Base-by-base conservation (phyloP, 257 asterid genomes). In the Jacaranda mimosifolia region DNA sequence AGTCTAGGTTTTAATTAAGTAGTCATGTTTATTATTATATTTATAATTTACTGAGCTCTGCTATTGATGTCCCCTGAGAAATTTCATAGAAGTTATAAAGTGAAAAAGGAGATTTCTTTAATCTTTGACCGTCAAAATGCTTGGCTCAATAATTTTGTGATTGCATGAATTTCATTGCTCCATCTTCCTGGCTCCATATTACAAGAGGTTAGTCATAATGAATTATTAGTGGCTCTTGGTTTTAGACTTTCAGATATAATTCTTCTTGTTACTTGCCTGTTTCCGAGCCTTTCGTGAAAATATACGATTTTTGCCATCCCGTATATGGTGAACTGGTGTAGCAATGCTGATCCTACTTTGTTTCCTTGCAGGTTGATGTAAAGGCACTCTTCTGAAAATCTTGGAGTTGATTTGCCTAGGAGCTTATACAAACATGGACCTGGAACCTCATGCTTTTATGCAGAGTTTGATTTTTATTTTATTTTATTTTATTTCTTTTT, bases 341-440 rank as follows among this genome's bases (percentile, higher is more conserved):
- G 35, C 6, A 26, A 60, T 53, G 72, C 77, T 81, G 42, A 76
- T 43, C 69, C 40, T 59, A 26, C n/a, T 77, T 65, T 76, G 38
- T 64, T 77, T 46, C 77, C 63, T 12, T 79, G 82, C 87, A 83
- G 87, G 80, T 76, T 74, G 17, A 26, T 74, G 36, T 70, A 55
- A 58, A 21, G 55, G 48, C 32, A 26, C 36, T 69, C 60, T 45
- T 73, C 45, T 39, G 32, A 58, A 74, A 65, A 73, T 76, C 52
- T 68, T 21, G 48, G 57, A 55, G 64, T 56, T 56, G 58, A 15
- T 62, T 72, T 60, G 48, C 70, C 68, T 7, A 52, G 68, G 66
- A 70, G 69, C 79, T 15, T 78, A 26, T 26, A 57, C 56, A 62
- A 18, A 53, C 19, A 56, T 68, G 74, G 66, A 72, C 76, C 46